Evolutionary conservation across 2,329 filamentous ascomycete genomes (phyloP).

Genomic region (Paracamarosporium sp.): DNA sequence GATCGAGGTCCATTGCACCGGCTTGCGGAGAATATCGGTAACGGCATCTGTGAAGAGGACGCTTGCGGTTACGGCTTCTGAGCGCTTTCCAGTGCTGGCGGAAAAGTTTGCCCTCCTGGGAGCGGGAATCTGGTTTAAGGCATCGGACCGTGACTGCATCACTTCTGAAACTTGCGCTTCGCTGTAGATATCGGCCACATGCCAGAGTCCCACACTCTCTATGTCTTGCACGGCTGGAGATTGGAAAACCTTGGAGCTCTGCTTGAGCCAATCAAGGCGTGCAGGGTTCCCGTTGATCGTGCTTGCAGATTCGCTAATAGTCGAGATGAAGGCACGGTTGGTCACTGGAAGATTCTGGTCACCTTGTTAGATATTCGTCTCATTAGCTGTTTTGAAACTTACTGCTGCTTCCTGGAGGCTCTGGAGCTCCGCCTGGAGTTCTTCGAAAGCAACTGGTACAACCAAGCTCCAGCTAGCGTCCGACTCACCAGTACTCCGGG

Average conservation of each 20-base stretch:
- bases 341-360: conserved; percentile 4
- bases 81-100: conserved; percentile 2
- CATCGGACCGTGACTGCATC: background rate
- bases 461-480: conserved; percentile 3
- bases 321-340: conserved; percentile 3
- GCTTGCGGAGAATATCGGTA: conserved; percentile 4
- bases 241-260: conserved; percentile 2
- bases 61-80: background rate
- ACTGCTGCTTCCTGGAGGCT: conserved; percentile 4
- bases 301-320: conserved; percentile 5
- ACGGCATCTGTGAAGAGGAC: conserved; percentile 7
- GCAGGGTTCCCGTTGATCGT: conserved; percentile 11
- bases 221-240: background rate
- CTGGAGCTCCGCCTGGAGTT: conserved; percentile 1
- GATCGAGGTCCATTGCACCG: conserved; percentile 6
- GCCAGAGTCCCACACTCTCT: conserved; percentile 5
- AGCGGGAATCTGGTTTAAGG: background rate
- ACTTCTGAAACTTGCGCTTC: conserved; percentile 1
- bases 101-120: conserved; percentile 1
- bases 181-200: conserved; percentile 4
- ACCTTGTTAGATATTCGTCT: background rate
- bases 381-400: background rate
- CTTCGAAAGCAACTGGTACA: background rate
- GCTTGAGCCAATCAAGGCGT: conserved; percentile 12
- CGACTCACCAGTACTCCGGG: background rate